A percentile compares a stretch with the other conserved stretches of the same genome.
phyloP scores from a whole-genome alignment of 257 asterid genomes.

The Rhazya stricta region DNA sequence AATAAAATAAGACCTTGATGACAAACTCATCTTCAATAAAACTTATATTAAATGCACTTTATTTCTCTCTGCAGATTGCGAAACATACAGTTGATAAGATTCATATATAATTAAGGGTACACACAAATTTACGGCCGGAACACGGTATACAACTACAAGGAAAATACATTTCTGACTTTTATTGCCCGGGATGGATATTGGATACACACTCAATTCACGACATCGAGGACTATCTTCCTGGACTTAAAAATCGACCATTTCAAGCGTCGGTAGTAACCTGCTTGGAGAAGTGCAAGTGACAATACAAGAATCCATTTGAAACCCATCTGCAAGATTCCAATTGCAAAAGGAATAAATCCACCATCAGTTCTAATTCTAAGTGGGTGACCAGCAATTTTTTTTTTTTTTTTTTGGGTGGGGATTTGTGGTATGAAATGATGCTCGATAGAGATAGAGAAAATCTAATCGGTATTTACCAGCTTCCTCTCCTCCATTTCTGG shows the following conservation, averaged over 20 bases:
- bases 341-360: background rate
- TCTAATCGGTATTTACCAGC: conserved; percentile 36
- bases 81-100: conserved; percentile 5
- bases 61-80: too few relatives aligned
- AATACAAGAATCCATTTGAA: conserved; percentile 64
- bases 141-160: background rate
- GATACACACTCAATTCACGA: conserved; percentile 41
- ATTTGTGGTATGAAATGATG: background rate
- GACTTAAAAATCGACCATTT: conserved; percentile 67
- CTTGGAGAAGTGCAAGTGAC: conserved; percentile 69
- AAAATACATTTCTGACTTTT: background rate
- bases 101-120: background rate
- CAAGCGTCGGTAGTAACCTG: conserved; percentile 58
- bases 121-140: background rate
- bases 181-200: background rate
- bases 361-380: background rate
- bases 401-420: too few relatives aligned
- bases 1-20: too few relatives aligned
- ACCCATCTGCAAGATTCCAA: conserved; percentile 50
- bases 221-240: conserved; percentile 65
- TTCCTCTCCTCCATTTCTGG: conserved; percentile 84
- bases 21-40: too few relatives aligned
- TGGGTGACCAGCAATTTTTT: too few relatives aligned
- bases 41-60: too few relatives aligned
- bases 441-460: background rate